Conservation (phyloP, 202 grass and related monocot genomes). For the Carex sylvatica region DNA sequence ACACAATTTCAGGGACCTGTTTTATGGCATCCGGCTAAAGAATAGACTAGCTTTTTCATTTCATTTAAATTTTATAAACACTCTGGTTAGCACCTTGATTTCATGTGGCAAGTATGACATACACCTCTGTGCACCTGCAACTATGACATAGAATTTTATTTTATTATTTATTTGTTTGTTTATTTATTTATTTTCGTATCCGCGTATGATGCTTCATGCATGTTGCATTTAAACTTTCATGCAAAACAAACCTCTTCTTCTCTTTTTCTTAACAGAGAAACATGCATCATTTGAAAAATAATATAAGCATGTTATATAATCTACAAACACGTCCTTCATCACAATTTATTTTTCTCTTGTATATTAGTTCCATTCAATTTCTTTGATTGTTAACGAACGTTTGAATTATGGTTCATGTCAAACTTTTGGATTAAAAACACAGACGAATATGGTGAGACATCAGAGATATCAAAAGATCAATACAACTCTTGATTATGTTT, state of each 20-base stretch:
- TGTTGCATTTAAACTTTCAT: too few species aligned
- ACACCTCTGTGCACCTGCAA: neutral
- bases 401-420: neutral
- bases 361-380: too few species aligned
- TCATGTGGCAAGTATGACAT: neutral
- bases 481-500: neutral
- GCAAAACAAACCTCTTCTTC: too few species aligned
- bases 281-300: too few species aligned
- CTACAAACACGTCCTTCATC: too few species aligned
- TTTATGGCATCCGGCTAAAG: constrained; percentile 1
- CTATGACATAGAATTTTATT: neutral
- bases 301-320: too few species aligned
- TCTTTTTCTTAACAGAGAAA: too few species aligned
- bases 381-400: too few species aligned
- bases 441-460: neutral
- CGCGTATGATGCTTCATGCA: too few species aligned
- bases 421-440: neutral
- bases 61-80: neutral
- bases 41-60: neutral
- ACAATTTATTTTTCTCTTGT: too few species aligned
- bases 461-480: neutral
- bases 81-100: neutral
- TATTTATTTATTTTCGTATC: too few species aligned
- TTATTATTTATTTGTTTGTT: too few species aligned
- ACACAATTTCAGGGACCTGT: constrained; percentile 15